phyloP scores from a whole-genome alignment of 129 eudicot species.

The Cynara cardunculus region DNA sequence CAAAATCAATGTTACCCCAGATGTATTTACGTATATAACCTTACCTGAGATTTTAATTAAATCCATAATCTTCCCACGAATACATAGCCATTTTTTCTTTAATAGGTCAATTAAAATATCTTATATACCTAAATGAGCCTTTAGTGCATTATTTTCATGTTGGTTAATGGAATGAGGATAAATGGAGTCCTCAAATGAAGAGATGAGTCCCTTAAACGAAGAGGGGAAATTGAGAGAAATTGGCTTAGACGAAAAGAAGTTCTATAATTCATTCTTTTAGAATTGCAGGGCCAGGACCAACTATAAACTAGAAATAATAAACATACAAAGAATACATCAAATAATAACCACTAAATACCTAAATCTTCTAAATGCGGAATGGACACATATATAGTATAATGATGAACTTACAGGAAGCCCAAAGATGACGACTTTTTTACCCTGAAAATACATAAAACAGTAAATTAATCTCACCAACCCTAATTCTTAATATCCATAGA shows the following conservation, averaged over 20 bases:
- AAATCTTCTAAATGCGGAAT: not conserved
- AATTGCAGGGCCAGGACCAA: not conserved
- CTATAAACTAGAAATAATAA: not conserved
- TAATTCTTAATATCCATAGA: not conserved
- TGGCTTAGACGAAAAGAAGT: too few relatives aligned
- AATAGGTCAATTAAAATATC: not conserved
- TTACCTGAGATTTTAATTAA: too few relatives aligned
- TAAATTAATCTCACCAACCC: slow-evolving; percentile 5
- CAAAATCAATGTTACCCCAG: not conserved
- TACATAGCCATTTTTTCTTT: not conserved
- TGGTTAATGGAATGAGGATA: not conserved
- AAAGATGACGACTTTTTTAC: slow-evolving; percentile 85
- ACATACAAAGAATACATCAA: not conserved
- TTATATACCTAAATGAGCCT: not conserved
- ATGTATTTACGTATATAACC: not conserved
- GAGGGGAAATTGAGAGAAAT: too few relatives aligned
- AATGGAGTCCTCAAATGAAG: not conserved
- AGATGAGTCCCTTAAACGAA: too few relatives aligned
- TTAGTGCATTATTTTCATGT: not conserved
- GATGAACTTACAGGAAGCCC: slow-evolving; percentile 90
- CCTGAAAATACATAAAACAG: slow-evolving; percentile 44
- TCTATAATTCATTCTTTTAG: not conserved
- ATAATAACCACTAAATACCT: not conserved
- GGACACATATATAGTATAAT: not conserved
- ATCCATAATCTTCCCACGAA: not conserved